Evolutionary conservation across 257 asterid genomes (phyloP).

Genomic region (Anisodus tanguticus): DNA sequence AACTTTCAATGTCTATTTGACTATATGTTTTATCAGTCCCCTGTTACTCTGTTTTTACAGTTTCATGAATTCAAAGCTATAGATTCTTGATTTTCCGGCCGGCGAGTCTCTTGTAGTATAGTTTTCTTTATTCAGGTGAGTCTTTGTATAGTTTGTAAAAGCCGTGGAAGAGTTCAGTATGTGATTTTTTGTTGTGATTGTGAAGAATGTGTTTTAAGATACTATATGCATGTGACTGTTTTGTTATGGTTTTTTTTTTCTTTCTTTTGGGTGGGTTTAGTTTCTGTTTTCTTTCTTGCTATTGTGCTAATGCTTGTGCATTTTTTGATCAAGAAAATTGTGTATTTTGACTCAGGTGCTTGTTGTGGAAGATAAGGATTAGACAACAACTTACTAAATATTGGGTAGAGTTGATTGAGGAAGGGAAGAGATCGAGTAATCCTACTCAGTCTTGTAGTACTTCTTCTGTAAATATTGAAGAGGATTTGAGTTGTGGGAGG

Average conservation of each 20-base stretch:
- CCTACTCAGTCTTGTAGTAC: background rate
- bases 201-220: background rate
- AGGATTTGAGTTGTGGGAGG: conserved; percentile 12
- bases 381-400: background rate
- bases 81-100: conserved; percentile 22
- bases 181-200: background rate
- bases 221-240: background rate
- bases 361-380: conserved; percentile 14
- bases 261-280: too few relatives aligned
- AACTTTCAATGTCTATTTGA: background rate
- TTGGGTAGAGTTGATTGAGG: background rate
- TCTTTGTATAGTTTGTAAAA: too few relatives aligned
- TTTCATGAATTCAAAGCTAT: background rate
- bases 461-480: background rate
- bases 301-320: too few relatives aligned
- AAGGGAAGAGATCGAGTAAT: background rate
- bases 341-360: conserved; percentile 8
- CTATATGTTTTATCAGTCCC: too few relatives aligned
- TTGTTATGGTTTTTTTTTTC: background rate
- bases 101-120: background rate
- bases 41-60: background rate
- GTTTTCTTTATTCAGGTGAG: background rate
- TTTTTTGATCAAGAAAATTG: background rate
- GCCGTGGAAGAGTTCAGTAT: background rate
- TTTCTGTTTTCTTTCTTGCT: background rate